phyloP scores from a whole-genome alignment of 768 basidiomycete species.

The Lactarius evosmus region DNA sequence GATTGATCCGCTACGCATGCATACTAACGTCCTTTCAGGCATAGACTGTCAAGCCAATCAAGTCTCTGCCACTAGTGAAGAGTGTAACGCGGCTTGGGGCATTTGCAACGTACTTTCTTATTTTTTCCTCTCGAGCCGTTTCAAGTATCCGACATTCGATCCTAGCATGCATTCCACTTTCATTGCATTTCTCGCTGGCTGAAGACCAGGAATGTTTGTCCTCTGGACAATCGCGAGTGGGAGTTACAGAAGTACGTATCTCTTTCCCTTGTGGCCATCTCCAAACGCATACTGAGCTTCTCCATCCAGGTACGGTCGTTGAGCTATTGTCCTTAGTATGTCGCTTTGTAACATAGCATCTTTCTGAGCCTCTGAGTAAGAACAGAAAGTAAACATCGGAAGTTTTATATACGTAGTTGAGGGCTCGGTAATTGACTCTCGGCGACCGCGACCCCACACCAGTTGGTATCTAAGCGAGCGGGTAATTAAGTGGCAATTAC shows the following conservation, averaged over 20 bases:
- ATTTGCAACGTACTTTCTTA: slow-evolving; percentile 86
- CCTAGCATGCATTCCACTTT: slow-evolving; percentile 97
- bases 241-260: slow-evolving; percentile 88
- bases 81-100: slow-evolving; percentile 98
- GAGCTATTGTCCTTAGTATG: slow-evolving; percentile 20
- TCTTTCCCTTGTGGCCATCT: not conserved
- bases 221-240: slow-evolving; percentile 95
- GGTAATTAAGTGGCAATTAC: no score
- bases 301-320: slow-evolving; percentile 43
- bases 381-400: not conserved
- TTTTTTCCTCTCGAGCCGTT: not conserved
- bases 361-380: not conserved
- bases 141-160: not conserved
- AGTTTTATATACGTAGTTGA: not conserved
- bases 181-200: slow-evolving; percentile 99
- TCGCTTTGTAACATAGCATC: slow-evolving; percentile 18
- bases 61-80: slow-evolving; percentile 93
- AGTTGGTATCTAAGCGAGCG: not conserved
- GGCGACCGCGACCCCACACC: not conserved
- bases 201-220: slow-evolving; percentile 95
- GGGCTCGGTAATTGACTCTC: not conserved
- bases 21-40: slow-evolving; percentile 49
- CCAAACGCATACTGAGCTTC: not conserved
- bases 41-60: slow-evolving; percentile 99
- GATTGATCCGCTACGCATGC: not conserved